Base-by-base conservation (phyloP, 1,284 basidiomycete genomes). In the Leccinum pallidistipes region DNA sequence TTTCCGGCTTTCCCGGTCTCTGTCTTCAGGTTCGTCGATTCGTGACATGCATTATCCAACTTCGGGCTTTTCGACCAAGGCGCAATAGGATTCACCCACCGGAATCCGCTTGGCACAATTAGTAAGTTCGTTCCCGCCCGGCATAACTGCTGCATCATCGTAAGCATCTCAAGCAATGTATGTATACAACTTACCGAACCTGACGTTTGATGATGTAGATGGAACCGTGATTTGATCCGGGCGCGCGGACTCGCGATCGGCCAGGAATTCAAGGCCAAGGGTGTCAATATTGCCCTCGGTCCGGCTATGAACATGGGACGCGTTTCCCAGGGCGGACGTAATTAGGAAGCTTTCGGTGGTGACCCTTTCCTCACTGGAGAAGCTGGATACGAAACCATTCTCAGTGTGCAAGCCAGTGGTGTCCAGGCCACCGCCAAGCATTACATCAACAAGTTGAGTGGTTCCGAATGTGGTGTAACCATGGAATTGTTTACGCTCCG, bases 201-300 rank as follows among this genome's bases (percentile, higher is more conserved):
- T 3, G 14, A 31, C 43, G 2, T 5, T 50, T 24, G 1, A 1
- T 50, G 14, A 3, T 51, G 1, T 32, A 74, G 74, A 57, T 76
- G 70, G 71, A 74, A 75, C 40, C 73, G 74, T 45, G 65, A 59
- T 76, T 82, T 83, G 72, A 86, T 82, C 71, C 81, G 75, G 32
- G 81, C 79, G 18, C 82, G 92, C 60, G 92, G 88, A 3, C 74
- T 81, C 3, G 91, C 90, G 1, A 78, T 94, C 62, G 92, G 87
- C 4, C 77, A 86, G 57, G 92, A 95, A 75, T 87, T 86, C 72
- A 79, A 83, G 51, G 84, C 81, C 29, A 92, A 94, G 74, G 93
- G 93, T 29, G 82, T 86, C 50, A 83, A 94, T 68, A 78, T 85
- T 24, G 78, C 76, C 45, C 75, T 86, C 3, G 87, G 90, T 8